phyloP scores from a whole-genome alignment of 768 basidiomycete genomes.

The Lactarius quietus region DNA sequence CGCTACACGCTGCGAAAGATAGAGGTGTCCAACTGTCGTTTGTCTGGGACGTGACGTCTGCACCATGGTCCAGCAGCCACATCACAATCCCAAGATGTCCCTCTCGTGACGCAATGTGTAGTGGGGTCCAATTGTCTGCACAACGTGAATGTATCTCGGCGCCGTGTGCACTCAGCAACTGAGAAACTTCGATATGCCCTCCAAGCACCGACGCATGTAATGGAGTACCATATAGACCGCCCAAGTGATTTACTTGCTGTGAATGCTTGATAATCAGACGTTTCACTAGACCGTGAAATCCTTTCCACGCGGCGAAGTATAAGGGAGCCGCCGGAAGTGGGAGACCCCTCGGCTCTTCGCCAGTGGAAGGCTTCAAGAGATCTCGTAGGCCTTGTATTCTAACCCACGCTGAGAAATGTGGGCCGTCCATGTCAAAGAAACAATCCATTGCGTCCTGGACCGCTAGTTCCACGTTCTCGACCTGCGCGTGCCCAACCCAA shows the following conservation, averaged over 20 bases:
- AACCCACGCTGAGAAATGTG: background rate
- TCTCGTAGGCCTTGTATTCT: background rate
- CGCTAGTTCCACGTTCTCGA: background rate
- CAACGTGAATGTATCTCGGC: background rate
- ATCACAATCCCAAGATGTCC: background rate
- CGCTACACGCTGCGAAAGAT: too few relatives aligned
- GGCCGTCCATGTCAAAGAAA: background rate
- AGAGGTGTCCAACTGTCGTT: background rate
- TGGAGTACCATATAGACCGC: background rate
- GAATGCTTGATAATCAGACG: background rate
- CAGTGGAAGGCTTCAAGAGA: too few relatives aligned
- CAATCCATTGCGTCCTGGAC: background rate
- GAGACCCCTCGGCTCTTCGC: too few relatives aligned
- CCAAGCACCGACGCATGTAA: background rate
- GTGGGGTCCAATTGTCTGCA: background rate
- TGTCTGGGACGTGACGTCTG: background rate
- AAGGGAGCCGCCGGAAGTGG: background rate
- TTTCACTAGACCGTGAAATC: background rate
- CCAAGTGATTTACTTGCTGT: background rate
- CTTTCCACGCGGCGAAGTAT: background rate
- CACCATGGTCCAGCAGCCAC: background rate
- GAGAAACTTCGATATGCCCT: background rate
- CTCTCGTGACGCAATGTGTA: background rate
- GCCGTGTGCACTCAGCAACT: background rate
- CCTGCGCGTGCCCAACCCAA: background rate